Percentiles rank a stretch among this genome's conserved stretches.
These are phyloP conservation scores for Sarocladiaceae sp. DNA, from an alignment of 2,329 filamentous ascomycete species.

Conservation along the genomic window DNA sequence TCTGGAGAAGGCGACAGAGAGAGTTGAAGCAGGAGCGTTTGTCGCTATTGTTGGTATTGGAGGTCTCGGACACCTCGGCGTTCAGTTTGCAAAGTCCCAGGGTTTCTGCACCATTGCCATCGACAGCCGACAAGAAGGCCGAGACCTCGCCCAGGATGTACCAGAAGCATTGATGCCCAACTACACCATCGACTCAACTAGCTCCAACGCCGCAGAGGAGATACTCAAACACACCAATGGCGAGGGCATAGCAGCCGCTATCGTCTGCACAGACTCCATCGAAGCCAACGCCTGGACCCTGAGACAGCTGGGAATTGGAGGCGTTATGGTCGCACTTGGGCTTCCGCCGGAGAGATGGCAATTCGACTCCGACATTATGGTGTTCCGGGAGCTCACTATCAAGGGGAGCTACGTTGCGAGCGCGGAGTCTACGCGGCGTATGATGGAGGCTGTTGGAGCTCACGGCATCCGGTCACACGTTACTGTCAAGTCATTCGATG, in stretches of 20 bases:
- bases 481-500: slow-evolving; percentile 20
- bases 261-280: slow-evolving; percentile 26
- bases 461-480: slow-evolving; percentile 20
- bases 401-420: slow-evolving; percentile 26
- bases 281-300: slow-evolving; percentile 24
- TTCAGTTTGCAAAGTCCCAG: slow-evolving; percentile 29
- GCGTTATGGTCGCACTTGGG: slow-evolving; percentile 22
- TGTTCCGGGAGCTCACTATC: slow-evolving; percentile 24
- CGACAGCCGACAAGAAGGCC: slow-evolving; percentile 25
- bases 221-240: slow-evolving; percentile 22
- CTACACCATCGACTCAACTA: slow-evolving; percentile 21
- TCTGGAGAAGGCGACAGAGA: slow-evolving; percentile 22
- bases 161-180: slow-evolving; percentile 17
- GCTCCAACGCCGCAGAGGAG: slow-evolving; percentile 13
- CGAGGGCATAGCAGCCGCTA: slow-evolving; percentile 23
- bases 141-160: slow-evolving; percentile 22
- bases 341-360: slow-evolving; percentile 24
- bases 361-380: slow-evolving; percentile 23
- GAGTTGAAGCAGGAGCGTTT: slow-evolving; percentile 16
- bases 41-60: slow-evolving; percentile 29
- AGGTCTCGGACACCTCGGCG: slow-evolving; percentile 27
- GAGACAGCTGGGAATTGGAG: slow-evolving; percentile 21
- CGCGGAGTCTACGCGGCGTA: slow-evolving; percentile 20
- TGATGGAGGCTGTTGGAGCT: slow-evolving; percentile 24
- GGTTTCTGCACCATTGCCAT: slow-evolving; percentile 29